A percentile compares a stretch with the other conserved stretches of the same genome.
Evolutionary conservation across 179 eudicot genomes (phyloP).

Genomic region (Patellifolia procumbens): DNA sequence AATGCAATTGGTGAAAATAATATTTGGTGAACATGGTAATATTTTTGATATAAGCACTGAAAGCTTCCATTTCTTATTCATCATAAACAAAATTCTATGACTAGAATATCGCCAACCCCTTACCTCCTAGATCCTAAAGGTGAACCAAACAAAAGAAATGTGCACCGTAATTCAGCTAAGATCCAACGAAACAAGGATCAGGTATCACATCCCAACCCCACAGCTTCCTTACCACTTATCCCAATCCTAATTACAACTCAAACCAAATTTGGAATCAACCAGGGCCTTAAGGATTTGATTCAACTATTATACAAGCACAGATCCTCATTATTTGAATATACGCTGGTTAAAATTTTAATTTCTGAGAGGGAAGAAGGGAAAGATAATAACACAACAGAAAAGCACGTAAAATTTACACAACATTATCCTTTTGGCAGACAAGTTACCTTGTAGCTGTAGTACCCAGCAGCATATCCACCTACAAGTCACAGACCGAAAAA

Average conservation of each 20-base stretch:
- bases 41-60: too few species aligned
- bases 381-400: background rate
- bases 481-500: conserved; percentile 20
- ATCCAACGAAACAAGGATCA: too few species aligned
- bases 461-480: conserved; percentile 99
- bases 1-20: too few species aligned
- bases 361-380: background rate
- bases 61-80: too few species aligned
- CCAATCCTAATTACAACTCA: background rate
- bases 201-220: background rate
- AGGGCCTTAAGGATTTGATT: too few species aligned
- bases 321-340: background rate
- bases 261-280: too few species aligned
- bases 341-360: background rate
- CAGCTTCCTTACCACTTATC: background rate
- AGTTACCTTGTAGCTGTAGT: conserved; percentile 96
- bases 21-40: too few species aligned
- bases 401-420: background rate
- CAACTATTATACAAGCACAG: too few species aligned
- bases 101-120: too few species aligned
- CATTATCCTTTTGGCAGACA: background rate
- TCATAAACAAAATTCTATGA: too few species aligned
- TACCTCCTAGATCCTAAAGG: background rate
- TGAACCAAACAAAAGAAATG: background rate
- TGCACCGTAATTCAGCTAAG: too few species aligned